These are phyloP conservation scores for Fusarium proliferatum DNA, from an alignment of 2,329 filamentous ascomycete genomes.

Conservation along the genomic window DNA sequence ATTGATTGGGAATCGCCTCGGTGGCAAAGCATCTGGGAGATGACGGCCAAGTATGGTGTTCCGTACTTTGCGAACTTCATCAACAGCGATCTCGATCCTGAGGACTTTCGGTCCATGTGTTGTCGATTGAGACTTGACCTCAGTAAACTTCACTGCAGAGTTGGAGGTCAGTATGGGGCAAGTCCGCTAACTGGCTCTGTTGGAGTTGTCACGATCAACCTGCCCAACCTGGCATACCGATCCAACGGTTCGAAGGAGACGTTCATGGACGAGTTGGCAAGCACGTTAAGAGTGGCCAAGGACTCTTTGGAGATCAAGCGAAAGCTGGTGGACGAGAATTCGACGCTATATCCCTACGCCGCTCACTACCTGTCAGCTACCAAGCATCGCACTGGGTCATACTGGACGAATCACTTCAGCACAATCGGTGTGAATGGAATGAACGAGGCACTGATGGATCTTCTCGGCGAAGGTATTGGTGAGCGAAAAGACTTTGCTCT, in stretches of 20 bases:
- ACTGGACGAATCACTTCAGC: conserved; percentile 44
- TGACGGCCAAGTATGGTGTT: conserved; percentile 43
- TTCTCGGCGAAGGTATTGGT: conserved; percentile 15
- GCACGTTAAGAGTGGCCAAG: conserved; percentile 31
- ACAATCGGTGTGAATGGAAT: conserved; percentile 40
- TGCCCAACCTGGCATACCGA: conserved; percentile 37
- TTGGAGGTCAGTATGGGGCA: conserved; percentile 39
- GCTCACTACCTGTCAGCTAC: conserved; percentile 34
- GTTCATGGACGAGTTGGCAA: conserved; percentile 26
- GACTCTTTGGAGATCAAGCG: conserved; percentile 41
- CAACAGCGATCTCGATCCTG: conserved; percentile 41
- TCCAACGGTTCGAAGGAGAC: conserved; percentile 13
- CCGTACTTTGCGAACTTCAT: conserved; percentile 43
- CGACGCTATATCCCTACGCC: conserved; percentile 34
- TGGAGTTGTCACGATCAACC: conserved; percentile 38
- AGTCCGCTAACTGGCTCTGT: conserved; percentile 38
- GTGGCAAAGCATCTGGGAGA: conserved; percentile 41
- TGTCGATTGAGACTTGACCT: conserved; percentile 39
- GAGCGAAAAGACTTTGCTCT: conserved; percentile 24
- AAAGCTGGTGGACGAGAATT: conserved; percentile 30
- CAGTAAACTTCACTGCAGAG: conserved; percentile 40
- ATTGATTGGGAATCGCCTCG: conserved; percentile 42
- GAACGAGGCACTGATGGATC: conserved; percentile 29
- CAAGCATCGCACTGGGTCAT: conserved; percentile 38
- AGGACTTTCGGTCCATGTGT: conserved; percentile 43